Evolutionary conservation across 805 yeast species (phyloP).

Genomic region (Candida quercuum): DNA sequence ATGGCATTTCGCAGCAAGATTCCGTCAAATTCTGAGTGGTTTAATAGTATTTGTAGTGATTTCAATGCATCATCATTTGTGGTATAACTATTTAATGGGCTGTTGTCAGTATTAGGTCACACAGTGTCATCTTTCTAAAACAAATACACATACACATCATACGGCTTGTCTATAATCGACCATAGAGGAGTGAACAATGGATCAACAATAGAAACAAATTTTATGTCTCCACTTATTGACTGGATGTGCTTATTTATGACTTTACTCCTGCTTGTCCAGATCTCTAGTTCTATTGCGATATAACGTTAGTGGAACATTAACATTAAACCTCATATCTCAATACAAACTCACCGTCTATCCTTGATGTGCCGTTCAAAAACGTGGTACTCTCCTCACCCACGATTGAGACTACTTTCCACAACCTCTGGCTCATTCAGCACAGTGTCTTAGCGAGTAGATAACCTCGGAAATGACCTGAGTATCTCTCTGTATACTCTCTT

Average conservation of each 20-base stretch:
- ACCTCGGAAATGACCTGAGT: too few relatives aligned
- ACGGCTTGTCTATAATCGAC: constrained; percentile 24
- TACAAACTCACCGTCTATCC: constrained; percentile 5
- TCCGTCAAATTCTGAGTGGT: constrained; percentile 11
- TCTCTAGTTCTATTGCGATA: constrained; percentile 14
- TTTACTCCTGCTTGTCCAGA: constrained; percentile 23
- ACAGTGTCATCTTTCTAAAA: too few relatives aligned
- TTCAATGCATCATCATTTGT: constrained; percentile 8
- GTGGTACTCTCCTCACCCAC: neutral
- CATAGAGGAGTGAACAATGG: constrained; percentile 20
- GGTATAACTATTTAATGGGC: constrained; percentile 11
- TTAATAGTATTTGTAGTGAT: constrained; percentile 12
- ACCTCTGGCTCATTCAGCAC: constrained; percentile 11
- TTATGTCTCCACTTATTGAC: constrained; percentile 3
- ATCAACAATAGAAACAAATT: constrained; percentile 15
- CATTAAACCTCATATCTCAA: neutral
- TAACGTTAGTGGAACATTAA: neutral
- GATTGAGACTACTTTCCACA: constrained; percentile 8
- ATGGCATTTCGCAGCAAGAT: constrained; percentile 10
- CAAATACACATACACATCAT: constrained; percentile 17
- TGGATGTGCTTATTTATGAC: constrained; percentile 17
- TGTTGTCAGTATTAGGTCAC: constrained; percentile 1
- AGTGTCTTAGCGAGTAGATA: too few relatives aligned
- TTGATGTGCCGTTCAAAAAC: neutral
- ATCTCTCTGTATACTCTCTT: too few relatives aligned